Conservation (phyloP, 139 green algal genomes). For the Chlorella sp. region DNA sequence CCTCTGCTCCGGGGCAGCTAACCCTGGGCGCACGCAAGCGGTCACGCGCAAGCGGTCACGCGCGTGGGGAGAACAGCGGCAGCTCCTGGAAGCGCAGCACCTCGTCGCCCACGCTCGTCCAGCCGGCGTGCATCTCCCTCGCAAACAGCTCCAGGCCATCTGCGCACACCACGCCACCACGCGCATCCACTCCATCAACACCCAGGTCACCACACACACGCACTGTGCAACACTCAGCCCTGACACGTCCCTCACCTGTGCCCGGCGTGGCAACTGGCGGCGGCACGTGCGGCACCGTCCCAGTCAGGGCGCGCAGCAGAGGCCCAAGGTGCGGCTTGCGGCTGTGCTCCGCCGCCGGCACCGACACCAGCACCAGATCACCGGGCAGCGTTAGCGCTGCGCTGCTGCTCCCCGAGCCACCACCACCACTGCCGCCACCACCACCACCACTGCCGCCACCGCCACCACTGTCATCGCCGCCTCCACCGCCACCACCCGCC, state of each 20-base stretch:
- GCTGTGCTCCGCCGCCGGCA: constrained; percentile 41
- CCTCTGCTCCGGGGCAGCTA: not conserved
- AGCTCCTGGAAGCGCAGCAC: constrained; percentile 55
- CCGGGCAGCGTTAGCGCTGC: constrained; percentile 4
- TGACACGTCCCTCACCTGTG: no score
- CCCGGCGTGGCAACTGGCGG: no score
- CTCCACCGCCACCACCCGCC: no score
- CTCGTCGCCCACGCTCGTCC: constrained; percentile 74
- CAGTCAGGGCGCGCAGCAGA: constrained; percentile 25
- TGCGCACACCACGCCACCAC: no score
- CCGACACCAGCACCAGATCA: constrained; percentile 21
- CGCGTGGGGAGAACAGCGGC: not conserved
- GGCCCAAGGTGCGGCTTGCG: constrained; percentile 56
- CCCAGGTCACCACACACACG: no score
- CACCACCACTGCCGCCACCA: not conserved
- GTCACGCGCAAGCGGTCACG: no score
- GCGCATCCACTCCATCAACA: not conserved
- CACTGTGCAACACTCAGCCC: no score
- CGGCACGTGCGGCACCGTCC: no score
- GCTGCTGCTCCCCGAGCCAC: not conserved
- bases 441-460: not conserved
- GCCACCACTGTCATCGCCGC: no score
- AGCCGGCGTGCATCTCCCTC: constrained; percentile 58
- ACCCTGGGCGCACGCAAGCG: not conserved
- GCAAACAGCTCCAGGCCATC: constrained; percentile 77